phyloP scores from a whole-genome alignment of 2,329 filamentous ascomycete genomes.

The Sarocladium kiliense region DNA sequence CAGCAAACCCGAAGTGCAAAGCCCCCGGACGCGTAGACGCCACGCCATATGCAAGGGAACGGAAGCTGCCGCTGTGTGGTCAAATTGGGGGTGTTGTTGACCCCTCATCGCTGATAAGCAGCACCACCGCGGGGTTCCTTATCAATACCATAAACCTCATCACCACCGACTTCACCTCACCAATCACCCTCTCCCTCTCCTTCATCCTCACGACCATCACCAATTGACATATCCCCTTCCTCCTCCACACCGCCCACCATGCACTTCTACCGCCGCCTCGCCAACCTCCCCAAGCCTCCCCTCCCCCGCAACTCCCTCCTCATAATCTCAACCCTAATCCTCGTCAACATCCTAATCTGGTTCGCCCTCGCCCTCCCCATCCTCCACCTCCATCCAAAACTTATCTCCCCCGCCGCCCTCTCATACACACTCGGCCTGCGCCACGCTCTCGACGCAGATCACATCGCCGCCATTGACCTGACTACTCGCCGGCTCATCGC shows the following conservation, averaged over 20 bases:
- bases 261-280: neutral
- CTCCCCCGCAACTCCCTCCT: conserved; percentile 32
- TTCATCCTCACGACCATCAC: neutral
- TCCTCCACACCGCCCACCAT: conserved; percentile 13
- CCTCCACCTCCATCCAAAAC: conserved; percentile 47
- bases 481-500: conserved; percentile 89
- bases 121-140: conserved; percentile 1
- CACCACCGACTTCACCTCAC: neutral
- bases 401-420: conserved; percentile 76
- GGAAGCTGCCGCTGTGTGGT: neutral
- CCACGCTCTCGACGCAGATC: conserved; percentile 97
- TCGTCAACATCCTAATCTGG: conserved; percentile 52
- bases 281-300: conserved; percentile 18
- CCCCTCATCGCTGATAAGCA: conserved; percentile 1
- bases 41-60: neutral
- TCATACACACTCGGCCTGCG: conserved; percentile 85
- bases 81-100: neutral
- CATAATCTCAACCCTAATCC: conserved; percentile 46
- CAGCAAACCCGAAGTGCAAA: too few relatives aligned
- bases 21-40: too few relatives aligned
- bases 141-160: neutral
- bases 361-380: conserved; percentile 42
- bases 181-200: neutral
- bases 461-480: conserved; percentile 80
- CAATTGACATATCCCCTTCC: neutral